Percentiles rank a stretch among this genome's conserved stretches.
These are phyloP conservation scores for Eurotiales sp. DNA, from an alignment of 2,329 filamentous ascomycete species.

Conservation along the genomic window DNA sequence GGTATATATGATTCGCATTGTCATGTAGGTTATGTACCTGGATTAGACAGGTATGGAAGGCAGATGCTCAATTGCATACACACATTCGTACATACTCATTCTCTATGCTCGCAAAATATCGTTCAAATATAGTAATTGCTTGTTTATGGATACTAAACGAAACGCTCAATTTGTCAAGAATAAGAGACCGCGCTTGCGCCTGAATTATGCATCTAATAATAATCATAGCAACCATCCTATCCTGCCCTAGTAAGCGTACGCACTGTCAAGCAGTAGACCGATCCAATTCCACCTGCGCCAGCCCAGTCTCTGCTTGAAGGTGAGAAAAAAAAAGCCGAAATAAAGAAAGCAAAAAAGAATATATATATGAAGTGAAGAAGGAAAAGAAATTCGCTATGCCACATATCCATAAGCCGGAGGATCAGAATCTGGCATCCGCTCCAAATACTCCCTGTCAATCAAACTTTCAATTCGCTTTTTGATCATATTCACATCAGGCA, in stretches of 20 bases:
- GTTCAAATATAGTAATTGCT: too few relatives aligned
- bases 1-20: too few relatives aligned
- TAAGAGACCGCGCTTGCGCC: slow-evolving; percentile 4
- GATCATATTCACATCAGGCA: slow-evolving; percentile 51
- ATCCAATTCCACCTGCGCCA: not conserved
- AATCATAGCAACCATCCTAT: not conserved
- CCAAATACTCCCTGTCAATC: slow-evolving; percentile 53
- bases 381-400: slow-evolving; percentile 25
- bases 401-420: slow-evolving; percentile 45
- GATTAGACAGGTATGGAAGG: too few relatives aligned
- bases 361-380: not conserved
- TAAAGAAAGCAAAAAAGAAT: not conserved
- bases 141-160: too few relatives aligned
- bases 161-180: too few relatives aligned
- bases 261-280: too few relatives aligned
- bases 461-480: slow-evolving; percentile 52
- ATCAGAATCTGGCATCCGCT: slow-evolving; percentile 39
- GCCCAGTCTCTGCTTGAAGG: slow-evolving; percentile 2
- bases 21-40: too few relatives aligned
- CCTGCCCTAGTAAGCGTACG: not conserved
- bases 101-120: too few relatives aligned
- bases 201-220: slow-evolving; percentile 9
- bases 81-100: too few relatives aligned
- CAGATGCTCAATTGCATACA: too few relatives aligned
- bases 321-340: not conserved